Conservation (phyloP, 2,329 filamentous ascomycete species). For the Aspergillus uvarum region DNA sequence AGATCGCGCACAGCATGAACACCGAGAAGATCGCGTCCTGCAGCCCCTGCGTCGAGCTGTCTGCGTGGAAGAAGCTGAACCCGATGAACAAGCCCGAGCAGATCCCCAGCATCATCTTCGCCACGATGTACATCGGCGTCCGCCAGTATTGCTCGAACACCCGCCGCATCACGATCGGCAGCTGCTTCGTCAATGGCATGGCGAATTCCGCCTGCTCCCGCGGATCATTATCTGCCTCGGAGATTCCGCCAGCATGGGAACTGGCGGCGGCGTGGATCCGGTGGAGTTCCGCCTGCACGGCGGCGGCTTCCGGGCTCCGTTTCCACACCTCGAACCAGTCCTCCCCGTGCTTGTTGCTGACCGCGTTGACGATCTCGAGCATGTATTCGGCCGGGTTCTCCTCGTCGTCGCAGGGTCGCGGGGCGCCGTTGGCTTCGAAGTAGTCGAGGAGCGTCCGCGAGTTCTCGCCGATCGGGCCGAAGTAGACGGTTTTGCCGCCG, state of each 20-base stretch:
- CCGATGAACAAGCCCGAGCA: constrained; percentile 70
- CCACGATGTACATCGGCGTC: constrained; percentile 79
- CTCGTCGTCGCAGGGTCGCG: constrained; percentile 52
- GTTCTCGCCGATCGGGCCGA: constrained; percentile 63
- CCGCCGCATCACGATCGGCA: constrained; percentile 65
- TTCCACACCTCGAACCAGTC: constrained; percentile 66
- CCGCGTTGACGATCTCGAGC: constrained; percentile 56
- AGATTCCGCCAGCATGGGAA: constrained; percentile 16
- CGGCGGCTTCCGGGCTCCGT: constrained; percentile 53
- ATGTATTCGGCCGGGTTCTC: constrained; percentile 77
- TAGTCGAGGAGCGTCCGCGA: constrained; percentile 59
- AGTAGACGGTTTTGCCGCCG: constrained; percentile 66
- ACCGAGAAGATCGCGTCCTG: constrained; percentile 84
- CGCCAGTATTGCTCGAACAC: constrained; percentile 91
- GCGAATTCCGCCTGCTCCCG: constrained; percentile 75
- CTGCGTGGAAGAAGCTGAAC: constrained; percentile 73
- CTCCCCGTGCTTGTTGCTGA: constrained; percentile 29
- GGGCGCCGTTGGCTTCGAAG: constrained; percentile 62
- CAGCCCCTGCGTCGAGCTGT: constrained; percentile 70
- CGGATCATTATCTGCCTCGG: constrained; percentile 17
- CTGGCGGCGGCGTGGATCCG: constrained; percentile 52
- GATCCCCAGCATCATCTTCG: constrained; percentile 69
- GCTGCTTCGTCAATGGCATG: constrained; percentile 66
- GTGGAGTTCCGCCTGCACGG: constrained; percentile 58
- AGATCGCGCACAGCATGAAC: constrained; percentile 77